These are phyloP conservation scores for Aquilaria yunnanensis DNA, from an alignment of 345 rosid species.

Conservation along the genomic window DNA sequence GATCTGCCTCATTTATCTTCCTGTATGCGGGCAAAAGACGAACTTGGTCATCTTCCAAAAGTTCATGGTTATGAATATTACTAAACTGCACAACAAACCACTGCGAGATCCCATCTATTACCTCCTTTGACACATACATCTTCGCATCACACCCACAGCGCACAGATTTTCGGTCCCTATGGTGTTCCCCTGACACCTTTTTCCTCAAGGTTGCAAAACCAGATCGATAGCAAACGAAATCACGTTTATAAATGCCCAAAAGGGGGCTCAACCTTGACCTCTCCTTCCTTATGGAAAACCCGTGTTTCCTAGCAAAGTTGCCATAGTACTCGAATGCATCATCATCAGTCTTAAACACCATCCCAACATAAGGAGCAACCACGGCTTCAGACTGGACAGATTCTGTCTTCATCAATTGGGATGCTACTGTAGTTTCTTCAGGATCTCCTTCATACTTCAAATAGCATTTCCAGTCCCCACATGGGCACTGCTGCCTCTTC, in stretches of 20 bases:
- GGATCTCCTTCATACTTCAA: slow-evolving; percentile 25
- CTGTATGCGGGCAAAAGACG: slow-evolving; percentile 34
- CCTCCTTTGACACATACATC: slow-evolving; percentile 34
- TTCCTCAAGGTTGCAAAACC: slow-evolving; percentile 32
- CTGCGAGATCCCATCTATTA: slow-evolving; percentile 29
- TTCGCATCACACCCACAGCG: slow-evolving; percentile 35
- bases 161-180: slow-evolving; percentile 32
- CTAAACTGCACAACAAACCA: slow-evolving; percentile 38
- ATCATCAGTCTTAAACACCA: slow-evolving; percentile 31
- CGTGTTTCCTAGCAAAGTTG: slow-evolving; percentile 30
- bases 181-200: slow-evolving; percentile 26
- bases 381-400: slow-evolving; percentile 12
- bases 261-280: slow-evolving; percentile 33
- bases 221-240: slow-evolving; percentile 34
- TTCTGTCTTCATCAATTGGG: slow-evolving; percentile 21
- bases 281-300: slow-evolving; percentile 30
- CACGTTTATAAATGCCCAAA: slow-evolving; percentile 30
- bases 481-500: slow-evolving; percentile 37
- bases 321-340: slow-evolving; percentile 33
- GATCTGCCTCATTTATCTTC: slow-evolving; percentile 35
- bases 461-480: slow-evolving; percentile 38
- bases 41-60: slow-evolving; percentile 34
- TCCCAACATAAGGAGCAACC: slow-evolving; percentile 33
- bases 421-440: slow-evolving; percentile 22
- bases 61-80: slow-evolving; percentile 35